Evolutionary conservation across 2,329 filamentous ascomycete species (phyloP).

Genomic region (Apiospora marii): DNA sequence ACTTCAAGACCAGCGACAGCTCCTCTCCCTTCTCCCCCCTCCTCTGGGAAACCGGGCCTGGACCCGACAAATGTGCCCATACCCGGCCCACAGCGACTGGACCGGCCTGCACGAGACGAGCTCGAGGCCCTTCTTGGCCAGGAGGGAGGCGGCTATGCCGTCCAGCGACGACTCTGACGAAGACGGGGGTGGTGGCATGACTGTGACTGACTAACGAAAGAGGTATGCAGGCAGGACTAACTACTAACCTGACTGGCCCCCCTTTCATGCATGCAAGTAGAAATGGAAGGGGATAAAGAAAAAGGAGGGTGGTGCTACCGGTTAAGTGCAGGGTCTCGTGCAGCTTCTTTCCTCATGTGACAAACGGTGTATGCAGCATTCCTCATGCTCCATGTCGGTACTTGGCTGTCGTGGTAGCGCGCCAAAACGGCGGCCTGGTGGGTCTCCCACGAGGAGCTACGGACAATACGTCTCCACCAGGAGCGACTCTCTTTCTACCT

Average conservation of each 20-base stretch:
- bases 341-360: neutral
- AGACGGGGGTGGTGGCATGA: slow-evolving; percentile 1
- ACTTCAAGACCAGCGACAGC: slow-evolving; percentile 62
- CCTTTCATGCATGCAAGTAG: neutral
- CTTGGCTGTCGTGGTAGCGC: neutral
- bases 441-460: neutral
- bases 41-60: slow-evolving; percentile 46
- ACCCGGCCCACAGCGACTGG: slow-evolving; percentile 60
- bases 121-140: slow-evolving; percentile 39
- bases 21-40: slow-evolving; percentile 27
- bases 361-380: neutral
- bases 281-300: neutral
- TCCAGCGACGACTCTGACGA: slow-evolving; percentile 20
- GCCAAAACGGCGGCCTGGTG: slow-evolving; percentile 4
- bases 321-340: neutral
- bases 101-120: slow-evolving; percentile 48
- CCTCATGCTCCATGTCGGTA: neutral
- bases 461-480: neutral
- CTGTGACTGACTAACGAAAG: neutral
- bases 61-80: slow-evolving; percentile 64
- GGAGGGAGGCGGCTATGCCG: slow-evolving; percentile 25
- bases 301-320: neutral
- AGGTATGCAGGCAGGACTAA: no score
- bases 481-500: neutral
- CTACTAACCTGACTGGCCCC: neutral